Conservation (phyloP, 2,329 filamentous ascomycete genomes). For the Whalleya microplaca region DNA sequence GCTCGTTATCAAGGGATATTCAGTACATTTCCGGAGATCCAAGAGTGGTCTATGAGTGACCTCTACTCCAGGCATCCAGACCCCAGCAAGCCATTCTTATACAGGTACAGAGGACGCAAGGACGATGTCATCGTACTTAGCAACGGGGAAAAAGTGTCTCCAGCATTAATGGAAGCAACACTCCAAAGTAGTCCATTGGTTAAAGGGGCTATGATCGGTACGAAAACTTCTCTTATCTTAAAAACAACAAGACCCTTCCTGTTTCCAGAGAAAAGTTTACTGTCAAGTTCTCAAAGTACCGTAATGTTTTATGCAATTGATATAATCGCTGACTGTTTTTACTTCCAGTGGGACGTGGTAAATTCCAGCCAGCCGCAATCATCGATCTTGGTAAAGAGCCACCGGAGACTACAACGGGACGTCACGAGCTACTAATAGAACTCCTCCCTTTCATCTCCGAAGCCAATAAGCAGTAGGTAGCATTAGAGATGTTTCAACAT, state of each 20-base stretch:
- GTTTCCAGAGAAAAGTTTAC: too few species aligned
- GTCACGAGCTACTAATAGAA: conserved; percentile 1
- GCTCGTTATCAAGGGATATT: conserved; percentile 34
- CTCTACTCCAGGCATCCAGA: conserved; percentile 35
- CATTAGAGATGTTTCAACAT: too few species aligned
- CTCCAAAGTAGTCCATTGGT: conserved; percentile 1
- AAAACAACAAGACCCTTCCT: background rate
- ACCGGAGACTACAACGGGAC: background rate
- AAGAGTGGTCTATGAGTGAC: conserved; percentile 41
- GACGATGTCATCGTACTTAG: conserved; percentile 41
- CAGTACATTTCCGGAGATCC: conserved; percentile 34
- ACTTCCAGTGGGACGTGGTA: background rate
- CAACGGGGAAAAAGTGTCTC: conserved; percentile 39
- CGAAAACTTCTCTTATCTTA: background rate
- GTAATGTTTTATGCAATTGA: too few species aligned
- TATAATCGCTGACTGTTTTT: background rate
- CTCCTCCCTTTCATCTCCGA: too few species aligned
- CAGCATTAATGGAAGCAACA: conserved; percentile 30
- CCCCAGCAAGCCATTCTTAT: conserved; percentile 29
- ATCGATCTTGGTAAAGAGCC: conserved; percentile 1
- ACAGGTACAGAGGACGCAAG: conserved; percentile 27
- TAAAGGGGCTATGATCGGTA: conserved; percentile 5
- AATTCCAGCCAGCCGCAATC: conserved; percentile 5
- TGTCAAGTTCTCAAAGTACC: too few species aligned
- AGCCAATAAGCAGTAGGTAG: too few species aligned